phyloP scores from a whole-genome alignment of 768 basidiomycete genomes.

The Boletales sp. region DNA sequence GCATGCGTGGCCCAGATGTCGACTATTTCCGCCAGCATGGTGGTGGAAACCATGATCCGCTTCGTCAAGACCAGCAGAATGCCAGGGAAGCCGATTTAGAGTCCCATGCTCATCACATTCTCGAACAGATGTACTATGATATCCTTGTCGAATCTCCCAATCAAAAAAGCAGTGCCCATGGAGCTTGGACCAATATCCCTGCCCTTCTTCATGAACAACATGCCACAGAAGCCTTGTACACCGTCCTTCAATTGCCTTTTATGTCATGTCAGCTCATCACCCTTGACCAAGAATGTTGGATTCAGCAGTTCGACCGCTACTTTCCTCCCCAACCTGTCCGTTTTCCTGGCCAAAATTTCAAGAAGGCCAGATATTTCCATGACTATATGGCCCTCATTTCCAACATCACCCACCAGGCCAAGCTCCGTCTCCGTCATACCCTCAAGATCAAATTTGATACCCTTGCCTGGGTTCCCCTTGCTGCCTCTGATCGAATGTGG shows the following conservation, averaged over 20 bases:
- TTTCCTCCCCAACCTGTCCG: background rate
- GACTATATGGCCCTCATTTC: background rate
- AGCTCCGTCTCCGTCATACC: background rate
- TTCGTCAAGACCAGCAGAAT: background rate
- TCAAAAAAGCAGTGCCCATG: background rate
- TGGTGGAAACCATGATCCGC: background rate
- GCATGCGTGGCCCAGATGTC: slow-evolving; percentile 1
- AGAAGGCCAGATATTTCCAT: background rate
- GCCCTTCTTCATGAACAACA: background rate
- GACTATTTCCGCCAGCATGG: background rate
- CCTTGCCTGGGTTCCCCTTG: background rate
- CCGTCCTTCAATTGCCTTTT: slow-evolving; percentile 13
- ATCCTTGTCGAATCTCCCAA: background rate
- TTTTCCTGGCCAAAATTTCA: background rate
- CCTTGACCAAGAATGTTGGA: too few species aligned
- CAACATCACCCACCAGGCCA: background rate
- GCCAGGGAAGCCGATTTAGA: background rate
- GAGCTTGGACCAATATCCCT: background rate
- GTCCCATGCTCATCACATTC: background rate
- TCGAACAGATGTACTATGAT: background rate
- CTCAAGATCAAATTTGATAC: background rate
- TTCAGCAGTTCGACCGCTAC: background rate
- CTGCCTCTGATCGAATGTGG: background rate
- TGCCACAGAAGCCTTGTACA: background rate
- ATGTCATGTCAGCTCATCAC: background rate